Conservation (phyloP, 2,329 filamentous ascomycete species). For the Penicillium rolfsii region DNA sequence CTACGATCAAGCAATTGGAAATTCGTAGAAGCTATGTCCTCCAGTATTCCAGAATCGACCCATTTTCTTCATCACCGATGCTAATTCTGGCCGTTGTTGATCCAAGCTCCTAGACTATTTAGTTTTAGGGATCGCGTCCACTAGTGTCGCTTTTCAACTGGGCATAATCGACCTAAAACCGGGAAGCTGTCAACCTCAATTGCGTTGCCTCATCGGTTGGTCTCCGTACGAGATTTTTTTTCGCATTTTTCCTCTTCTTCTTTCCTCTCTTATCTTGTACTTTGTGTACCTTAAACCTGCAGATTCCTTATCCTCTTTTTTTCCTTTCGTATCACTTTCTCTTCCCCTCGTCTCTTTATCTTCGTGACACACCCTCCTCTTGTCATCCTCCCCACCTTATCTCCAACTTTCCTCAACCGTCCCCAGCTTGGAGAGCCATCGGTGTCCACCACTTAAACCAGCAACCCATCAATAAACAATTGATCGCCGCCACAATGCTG, state of each 20-base stretch:
- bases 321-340: constrained; percentile 3
- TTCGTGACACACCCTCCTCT: not conserved
- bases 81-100: not conserved
- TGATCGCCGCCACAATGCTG: constrained; percentile 21
- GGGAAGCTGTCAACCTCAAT: constrained; percentile 9
- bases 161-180: constrained; percentile 11
- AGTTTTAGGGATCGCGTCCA: constrained; percentile 7
- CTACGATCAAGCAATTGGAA: not conserved
- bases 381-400: not conserved
- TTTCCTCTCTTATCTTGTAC: not conserved
- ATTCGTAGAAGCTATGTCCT: not conserved
- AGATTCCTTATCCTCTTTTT: constrained; percentile 1
- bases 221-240: not conserved
- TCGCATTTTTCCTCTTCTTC: not conserved
- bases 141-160: constrained; percentile 1
- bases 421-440: not conserved
- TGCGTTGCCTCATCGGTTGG: constrained; percentile 7
- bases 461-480: not conserved
- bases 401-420: not conserved
- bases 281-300: not conserved
- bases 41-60: not conserved
- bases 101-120: constrained; percentile 2
- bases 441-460: not conserved
- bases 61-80: not conserved
- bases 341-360: not conserved